These are phyloP conservation scores for Trypanosoma brucei DNA, from an alignment of 208 protist genomes.

Conservation along the genomic window DNA sequence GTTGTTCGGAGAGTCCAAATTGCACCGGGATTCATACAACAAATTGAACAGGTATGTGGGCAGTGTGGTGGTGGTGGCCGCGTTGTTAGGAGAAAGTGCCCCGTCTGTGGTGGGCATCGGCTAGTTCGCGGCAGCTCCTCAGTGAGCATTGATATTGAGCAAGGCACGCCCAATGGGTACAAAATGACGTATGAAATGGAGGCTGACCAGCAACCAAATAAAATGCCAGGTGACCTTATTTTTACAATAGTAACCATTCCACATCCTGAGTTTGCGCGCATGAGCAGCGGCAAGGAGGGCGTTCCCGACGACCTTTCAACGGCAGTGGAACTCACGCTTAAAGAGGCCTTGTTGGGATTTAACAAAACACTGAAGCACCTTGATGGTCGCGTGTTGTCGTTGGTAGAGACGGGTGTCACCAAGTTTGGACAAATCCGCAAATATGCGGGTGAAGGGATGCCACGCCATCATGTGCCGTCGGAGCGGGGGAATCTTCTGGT, in stretches of 20 bases:
- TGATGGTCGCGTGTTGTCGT: slow-evolving; percentile 53
- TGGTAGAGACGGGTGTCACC: slow-evolving; percentile 31
- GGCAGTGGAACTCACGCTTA: slow-evolving; percentile 56
- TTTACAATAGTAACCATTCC: slow-evolving; percentile 37
- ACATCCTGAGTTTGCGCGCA: slow-evolving; percentile 48
- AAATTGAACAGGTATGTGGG: slow-evolving; percentile 52
- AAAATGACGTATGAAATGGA: slow-evolving; percentile 43
- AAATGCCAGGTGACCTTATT: slow-evolving; percentile 55
- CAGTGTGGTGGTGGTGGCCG: slow-evolving; percentile 72
- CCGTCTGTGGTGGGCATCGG: slow-evolving; percentile 45
- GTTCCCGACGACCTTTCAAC: slow-evolving; percentile 40
- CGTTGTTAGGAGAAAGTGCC: slow-evolving; percentile 49
- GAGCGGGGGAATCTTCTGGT: slow-evolving; percentile 68
- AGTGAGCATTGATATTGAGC: slow-evolving; percentile 54
- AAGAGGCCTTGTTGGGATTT: slow-evolving; percentile 80
- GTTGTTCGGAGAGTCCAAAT: slow-evolving; percentile 36
- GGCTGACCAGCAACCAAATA: slow-evolving; percentile 46
- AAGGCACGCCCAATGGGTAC: slow-evolving; percentile 39
- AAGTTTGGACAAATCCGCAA: slow-evolving; percentile 33
- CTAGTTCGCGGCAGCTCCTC: slow-evolving; percentile 25
- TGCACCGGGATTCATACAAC: slow-evolving; percentile 41
- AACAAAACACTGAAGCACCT: slow-evolving; percentile 60
- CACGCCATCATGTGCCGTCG: slow-evolving; percentile 57
- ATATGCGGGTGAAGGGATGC: slow-evolving; percentile 78
- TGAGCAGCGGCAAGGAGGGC: slow-evolving; percentile 5